These are phyloP conservation scores for Rhodomyrtus tomentosa DNA, from an alignment of 345 rosid species.

Conservation along the genomic window DNA sequence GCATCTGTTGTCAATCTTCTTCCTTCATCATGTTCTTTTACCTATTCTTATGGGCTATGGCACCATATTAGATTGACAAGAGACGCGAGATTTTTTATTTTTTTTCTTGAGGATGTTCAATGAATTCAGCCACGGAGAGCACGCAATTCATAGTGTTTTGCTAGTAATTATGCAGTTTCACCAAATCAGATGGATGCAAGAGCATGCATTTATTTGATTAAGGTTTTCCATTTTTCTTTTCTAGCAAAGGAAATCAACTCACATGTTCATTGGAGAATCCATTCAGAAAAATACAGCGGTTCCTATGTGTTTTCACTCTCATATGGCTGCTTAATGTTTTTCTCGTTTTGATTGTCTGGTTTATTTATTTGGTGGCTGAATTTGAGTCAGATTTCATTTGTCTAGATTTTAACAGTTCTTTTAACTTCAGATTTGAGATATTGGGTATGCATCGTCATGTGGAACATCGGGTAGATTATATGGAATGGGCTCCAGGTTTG, in stretches of 20 bases:
- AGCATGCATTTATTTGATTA: background rate
- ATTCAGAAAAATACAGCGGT: background rate
- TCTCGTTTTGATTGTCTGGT: background rate
- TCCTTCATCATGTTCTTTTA: background rate
- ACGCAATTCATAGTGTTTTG: background rate
- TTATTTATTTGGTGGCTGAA: background rate
- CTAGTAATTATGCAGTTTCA: background rate
- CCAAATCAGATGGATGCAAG: background rate
- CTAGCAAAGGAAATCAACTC: background rate
- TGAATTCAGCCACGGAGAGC: background rate
- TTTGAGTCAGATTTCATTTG: background rate
- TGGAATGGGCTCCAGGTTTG: constrained; percentile 99
- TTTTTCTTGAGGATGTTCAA: background rate
- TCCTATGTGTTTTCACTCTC: background rate
- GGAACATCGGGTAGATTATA: constrained; percentile 82
- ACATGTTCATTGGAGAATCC: background rate
- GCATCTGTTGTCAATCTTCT: background rate
- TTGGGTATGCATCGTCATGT: constrained; percentile 77
- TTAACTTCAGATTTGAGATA: constrained; percentile 46
- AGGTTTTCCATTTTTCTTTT: background rate
- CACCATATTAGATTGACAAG: background rate
- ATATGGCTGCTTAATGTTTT: background rate
- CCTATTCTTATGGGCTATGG: background rate
- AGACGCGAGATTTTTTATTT: background rate
- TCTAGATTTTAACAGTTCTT: background rate